phyloP scores from a whole-genome alignment of 306 rosid genomes.

The Lablab purpureus region DNA sequence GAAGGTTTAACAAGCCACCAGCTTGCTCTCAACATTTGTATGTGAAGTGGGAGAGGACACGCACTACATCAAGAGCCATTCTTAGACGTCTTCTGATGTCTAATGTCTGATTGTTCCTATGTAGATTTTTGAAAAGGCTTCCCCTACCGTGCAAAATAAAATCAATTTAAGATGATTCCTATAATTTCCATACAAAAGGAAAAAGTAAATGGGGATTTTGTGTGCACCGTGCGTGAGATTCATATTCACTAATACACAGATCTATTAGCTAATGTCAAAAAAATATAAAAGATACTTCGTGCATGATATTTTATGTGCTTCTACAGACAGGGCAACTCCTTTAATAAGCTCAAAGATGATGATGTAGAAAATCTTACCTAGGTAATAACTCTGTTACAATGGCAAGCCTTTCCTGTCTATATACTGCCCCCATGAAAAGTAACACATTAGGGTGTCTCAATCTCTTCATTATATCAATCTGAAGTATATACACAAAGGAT shows the following conservation, averaged over 20 bases:
- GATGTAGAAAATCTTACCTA: conserved; percentile 58
- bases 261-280: conserved; percentile 7
- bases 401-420: conserved; percentile 69
- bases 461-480: conserved; percentile 90
- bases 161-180: conserved; percentile 19
- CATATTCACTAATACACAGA: conserved; percentile 3
- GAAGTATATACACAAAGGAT: conserved; percentile 40
- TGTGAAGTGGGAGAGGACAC: conserved; percentile 45
- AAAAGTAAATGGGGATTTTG: conserved; percentile 12
- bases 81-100: conserved; percentile 69
- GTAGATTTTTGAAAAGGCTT: conserved; percentile 80
- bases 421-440: conserved; percentile 87
- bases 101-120: conserved; percentile 66
- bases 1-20: conserved; percentile 25
- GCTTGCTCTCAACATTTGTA: conserved; percentile 9
- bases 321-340: conserved; percentile 34
- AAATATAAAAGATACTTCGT: conserved; percentile 8
- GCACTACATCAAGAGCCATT: conserved; percentile 88
- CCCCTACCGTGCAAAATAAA: conserved; percentile 62
- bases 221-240: conserved; percentile 24
- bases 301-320: conserved; percentile 24
- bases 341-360: conserved; percentile 32
- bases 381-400: conserved; percentile 81
- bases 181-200: conserved; percentile 17
- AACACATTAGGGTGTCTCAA: conserved; percentile 86